Base-by-base conservation (phyloP, 2,329 filamentous ascomycete species). In the Pseudocercospora vitis region DNA sequence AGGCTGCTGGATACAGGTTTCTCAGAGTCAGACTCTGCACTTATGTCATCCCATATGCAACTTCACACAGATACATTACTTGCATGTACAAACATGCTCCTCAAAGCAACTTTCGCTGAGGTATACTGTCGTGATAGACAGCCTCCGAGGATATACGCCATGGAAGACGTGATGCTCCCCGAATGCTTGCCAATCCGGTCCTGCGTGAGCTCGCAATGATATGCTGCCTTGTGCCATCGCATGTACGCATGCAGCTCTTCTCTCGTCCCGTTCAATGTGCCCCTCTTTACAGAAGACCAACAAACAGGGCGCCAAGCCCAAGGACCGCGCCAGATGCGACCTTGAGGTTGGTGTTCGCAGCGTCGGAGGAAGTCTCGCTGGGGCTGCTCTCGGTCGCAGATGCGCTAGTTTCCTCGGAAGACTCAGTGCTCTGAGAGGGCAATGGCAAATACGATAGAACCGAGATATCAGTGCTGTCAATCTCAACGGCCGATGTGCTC, bases 301-400 rank as follows among this genome's bases (percentile, higher is more conserved):
- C 69, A 53, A 71, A 61, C 56, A 72, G 60, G n/a, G 66, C 70
- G 50, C 70, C 69, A 33, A 71, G 67, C 52, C 68, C 69, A 14
- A 71, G 48, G 16, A 72, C 59, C 44, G 66, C 68, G 31, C 62
- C 68, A 29, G 65, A 67, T 12, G 65, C 70, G 32, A 65, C 48
- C 59, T 70, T 65, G 33, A 69, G 52, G 55, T 61, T 60, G 29
- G 58, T 55, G 31, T 58, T 65, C 12, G 65, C 64, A 3, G 64
- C 64, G 21, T 56, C 62, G 29, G 60, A 60, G 24, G 57, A 61
- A 21, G 53, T 53, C 14, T 50, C 33, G 19, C 50, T 54, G 26
- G 56, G 46, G 19, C 58, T 50, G 52, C 53, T 57, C 35, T 56
- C 52, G 37, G 61, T 60, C 51, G 59, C 60, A 40, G 69, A 62